Percentiles rank a stretch among this genome's conserved stretches.
Conservation (phyloP, 305 asterid genomes). For the Rubia balearica region DNA sequence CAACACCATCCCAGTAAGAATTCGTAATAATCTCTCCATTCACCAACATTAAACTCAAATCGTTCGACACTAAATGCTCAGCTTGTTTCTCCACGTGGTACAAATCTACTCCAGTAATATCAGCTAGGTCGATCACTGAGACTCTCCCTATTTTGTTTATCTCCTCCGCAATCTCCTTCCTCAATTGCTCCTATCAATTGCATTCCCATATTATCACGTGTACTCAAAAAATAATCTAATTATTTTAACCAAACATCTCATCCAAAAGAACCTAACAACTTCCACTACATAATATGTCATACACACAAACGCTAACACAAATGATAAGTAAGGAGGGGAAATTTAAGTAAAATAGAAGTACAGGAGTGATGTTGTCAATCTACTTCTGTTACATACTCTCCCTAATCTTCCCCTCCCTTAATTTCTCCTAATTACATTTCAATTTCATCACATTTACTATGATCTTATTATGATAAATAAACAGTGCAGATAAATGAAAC, state of each 20-base stretch:
- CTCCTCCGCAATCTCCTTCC: slow-evolving; percentile 64
- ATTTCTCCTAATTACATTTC: slow-evolving; percentile 51
- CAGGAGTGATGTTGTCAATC: neutral
- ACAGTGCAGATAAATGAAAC: neutral
- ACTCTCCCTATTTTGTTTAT: slow-evolving; percentile 67
- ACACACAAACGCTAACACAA: neutral
- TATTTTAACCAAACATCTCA: neutral
- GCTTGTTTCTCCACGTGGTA: slow-evolving; percentile 89
- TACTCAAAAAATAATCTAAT: neutral
- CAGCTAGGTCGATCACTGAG: slow-evolving; percentile 86
- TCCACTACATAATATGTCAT: neutral
- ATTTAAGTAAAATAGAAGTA: neutral
- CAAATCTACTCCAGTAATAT: slow-evolving; percentile 63
- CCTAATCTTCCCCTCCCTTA: slow-evolving; percentile 51
- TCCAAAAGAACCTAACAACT: neutral
- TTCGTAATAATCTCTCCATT: slow-evolving; percentile 86
- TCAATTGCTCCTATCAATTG: slow-evolving; percentile 68
- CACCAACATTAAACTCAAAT: slow-evolving; percentile 61
- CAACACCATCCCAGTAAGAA: slow-evolving; percentile 75
- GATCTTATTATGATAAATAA: neutral
- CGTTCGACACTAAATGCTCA: slow-evolving; percentile 55
- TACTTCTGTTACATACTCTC: neutral
- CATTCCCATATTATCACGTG: slow-evolving; percentile 10
- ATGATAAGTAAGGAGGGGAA: neutral
- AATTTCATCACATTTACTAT: slow-evolving; percentile 9